Base-by-base conservation (phyloP, 371 early-diverging fungal species). In the Mortierella sp. region DNA sequence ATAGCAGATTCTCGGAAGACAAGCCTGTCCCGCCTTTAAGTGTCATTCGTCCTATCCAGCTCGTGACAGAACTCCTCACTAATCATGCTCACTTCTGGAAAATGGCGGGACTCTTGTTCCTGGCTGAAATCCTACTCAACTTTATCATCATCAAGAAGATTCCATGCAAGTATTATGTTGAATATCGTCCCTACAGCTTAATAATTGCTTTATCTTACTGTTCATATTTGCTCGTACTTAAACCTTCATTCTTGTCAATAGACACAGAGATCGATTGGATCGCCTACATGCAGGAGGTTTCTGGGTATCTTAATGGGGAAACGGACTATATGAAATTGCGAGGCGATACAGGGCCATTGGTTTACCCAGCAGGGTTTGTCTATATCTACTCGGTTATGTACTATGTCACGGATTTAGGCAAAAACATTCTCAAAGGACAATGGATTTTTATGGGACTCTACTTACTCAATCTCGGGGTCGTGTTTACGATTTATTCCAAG, bases 231-330 rank as follows among this genome's bases (percentile, higher is more conserved):
- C 32, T 26, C 9, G 5, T 1, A 22, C 39, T 45, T 22, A 43
- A 39, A 39, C 26, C 22, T 39, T 60, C 63, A 30, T 18, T 6
- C n/a, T 14, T 37, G 54, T 32, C 54, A 30, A 64, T 64, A 94
- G 93, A 97, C 76, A 97, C 98, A 11, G 97, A 98, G 79, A 98
- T 98, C 68, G 98, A 98, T 85, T 98, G 96, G 96, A 85, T 75
- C 20, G 93, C 97, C 1, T 98, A 98, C 81, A 96, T 97, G 96
- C 96, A 97, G 84, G 90, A 98, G 84, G 94, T 97, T 0, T 84
- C 84, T 37, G 92, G 91, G 12, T 95, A 94, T 75, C 65, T 94
- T 11, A 68, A 75, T 3, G 97, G 97, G 6, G 95, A 97, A 78
- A 88, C 91, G 8, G 92, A 97, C 77, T 98, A 98, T 74, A 51